These are phyloP conservation scores for Pilatotrama ljubarskyi DNA, from an alignment of 768 basidiomycete genomes.

Conservation along the genomic window DNA sequence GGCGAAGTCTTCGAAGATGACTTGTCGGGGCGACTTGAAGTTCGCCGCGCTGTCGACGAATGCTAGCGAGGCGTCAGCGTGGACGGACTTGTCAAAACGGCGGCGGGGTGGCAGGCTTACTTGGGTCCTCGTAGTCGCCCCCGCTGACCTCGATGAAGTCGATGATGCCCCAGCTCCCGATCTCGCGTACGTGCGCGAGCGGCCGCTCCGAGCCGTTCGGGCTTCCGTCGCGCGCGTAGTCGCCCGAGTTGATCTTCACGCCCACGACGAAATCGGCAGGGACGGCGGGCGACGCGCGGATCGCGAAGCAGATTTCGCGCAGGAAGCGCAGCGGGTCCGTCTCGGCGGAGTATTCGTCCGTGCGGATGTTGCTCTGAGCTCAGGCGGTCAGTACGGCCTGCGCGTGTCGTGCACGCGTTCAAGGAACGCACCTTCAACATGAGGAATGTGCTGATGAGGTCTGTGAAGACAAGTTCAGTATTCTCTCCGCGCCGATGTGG, in stretches of 20 bases:
- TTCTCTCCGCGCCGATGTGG: background rate
- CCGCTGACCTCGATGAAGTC: slow-evolving; percentile 91
- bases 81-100: background rate
- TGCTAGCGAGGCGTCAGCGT: slow-evolving; percentile 14
- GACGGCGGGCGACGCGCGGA: slow-evolving; percentile 47
- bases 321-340: slow-evolving; percentile 56
- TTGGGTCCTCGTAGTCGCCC: slow-evolving; percentile 80
- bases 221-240: slow-evolving; percentile 50
- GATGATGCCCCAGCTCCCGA: slow-evolving; percentile 63
- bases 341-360: slow-evolving; percentile 58
- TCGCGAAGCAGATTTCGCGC: slow-evolving; percentile 50
- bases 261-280: slow-evolving; percentile 66
- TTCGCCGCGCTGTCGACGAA: slow-evolving; percentile 30
- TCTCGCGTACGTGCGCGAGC: slow-evolving; percentile 58
- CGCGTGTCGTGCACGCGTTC: too few species aligned
- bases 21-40: slow-evolving; percentile 53
- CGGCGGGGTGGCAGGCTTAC: slow-evolving; percentile 38
- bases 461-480: slow-evolving; percentile 37
- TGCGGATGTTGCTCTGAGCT: slow-evolving; percentile 53
- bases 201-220: slow-evolving; percentile 41
- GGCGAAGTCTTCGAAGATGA: slow-evolving; percentile 72
- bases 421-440: slow-evolving; percentile 57
- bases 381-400: background rate
- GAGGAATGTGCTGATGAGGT: slow-evolving; percentile 78
- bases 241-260: slow-evolving; percentile 79